These are phyloP conservation scores for Talaromyces stipitatus DNA, from an alignment of 495 filamentous ascomycete genomes.

Conservation along the genomic window DNA sequence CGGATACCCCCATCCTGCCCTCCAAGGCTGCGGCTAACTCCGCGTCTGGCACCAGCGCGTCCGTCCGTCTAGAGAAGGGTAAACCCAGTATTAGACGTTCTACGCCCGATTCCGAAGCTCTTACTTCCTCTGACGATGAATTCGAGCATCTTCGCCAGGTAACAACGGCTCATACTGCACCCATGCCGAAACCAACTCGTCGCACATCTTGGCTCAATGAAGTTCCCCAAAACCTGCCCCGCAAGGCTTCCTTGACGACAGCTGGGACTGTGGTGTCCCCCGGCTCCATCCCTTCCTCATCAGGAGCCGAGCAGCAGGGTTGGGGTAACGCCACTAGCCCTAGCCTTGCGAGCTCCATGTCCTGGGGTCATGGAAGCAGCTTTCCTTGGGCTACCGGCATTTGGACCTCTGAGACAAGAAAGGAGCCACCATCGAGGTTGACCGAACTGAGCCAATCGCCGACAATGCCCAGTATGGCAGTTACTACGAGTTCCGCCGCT, in stretches of 20 bases:
- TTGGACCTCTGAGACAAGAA: conserved; percentile 67
- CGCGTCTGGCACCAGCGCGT: conserved; percentile 38
- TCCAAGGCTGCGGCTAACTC: conserved; percentile 34
- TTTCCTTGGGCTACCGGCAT: conserved; percentile 73
- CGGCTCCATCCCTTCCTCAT: conserved; percentile 66
- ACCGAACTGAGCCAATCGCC: conserved; percentile 72
- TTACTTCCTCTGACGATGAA: conserved; percentile 91
- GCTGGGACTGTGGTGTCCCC: conserved; percentile 61
- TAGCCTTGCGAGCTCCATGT: conserved; percentile 41
- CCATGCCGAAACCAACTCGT: conserved; percentile 33
- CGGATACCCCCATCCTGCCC: conserved; percentile 20
- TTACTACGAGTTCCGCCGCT: conserved; percentile 26
- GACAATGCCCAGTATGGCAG: conserved; percentile 54
- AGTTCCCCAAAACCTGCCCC: conserved; percentile 32
- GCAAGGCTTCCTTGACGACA: conserved; percentile 42
- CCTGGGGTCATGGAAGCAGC: conserved; percentile 51
- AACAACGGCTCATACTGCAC: conserved; percentile 26
- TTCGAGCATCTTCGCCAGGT: conserved; percentile 40
- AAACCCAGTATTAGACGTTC: conserved; percentile 61
- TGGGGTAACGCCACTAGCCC: conserved; percentile 52
- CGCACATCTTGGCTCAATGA: conserved; percentile 51
- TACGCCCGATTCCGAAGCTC: conserved; percentile 86
- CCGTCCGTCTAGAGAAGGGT: conserved; percentile 63
- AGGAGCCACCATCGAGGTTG: conserved; percentile 65
- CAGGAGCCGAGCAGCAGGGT: conserved; percentile 59